A percentile compares a stretch with the other conserved stretches of the same genome.
Evolutionary conservation across 768 basidiomycete genomes (phyloP).

Genomic region (Leccinum rimulosum): DNA sequence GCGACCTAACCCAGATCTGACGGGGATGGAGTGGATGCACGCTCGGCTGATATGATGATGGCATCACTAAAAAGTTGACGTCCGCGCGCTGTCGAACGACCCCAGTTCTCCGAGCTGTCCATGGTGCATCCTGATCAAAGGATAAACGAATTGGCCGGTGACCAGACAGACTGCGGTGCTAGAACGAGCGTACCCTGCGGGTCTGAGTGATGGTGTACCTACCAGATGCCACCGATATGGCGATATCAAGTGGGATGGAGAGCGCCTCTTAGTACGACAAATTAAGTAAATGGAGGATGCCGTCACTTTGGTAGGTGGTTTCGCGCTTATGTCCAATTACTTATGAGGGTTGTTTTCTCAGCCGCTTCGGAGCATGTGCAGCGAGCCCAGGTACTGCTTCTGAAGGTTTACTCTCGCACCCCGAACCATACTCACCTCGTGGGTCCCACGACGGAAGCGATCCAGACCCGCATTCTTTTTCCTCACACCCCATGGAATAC

Average conservation of each 20-base stretch:
- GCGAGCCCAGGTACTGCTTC: not conserved
- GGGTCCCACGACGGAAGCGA: conserved; percentile 11
- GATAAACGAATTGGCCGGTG: not conserved
- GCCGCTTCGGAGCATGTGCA: not conserved
- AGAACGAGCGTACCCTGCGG: not conserved
- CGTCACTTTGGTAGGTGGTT: not conserved
- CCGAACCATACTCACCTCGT: not conserved
- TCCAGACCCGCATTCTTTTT: not conserved
- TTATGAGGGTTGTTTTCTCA: not conserved
- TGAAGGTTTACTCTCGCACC: not conserved
- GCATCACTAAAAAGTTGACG: not conserved
- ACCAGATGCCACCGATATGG: not conserved
- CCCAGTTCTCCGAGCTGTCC: not conserved
- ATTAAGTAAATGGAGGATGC: not conserved
- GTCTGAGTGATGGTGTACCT: not conserved
- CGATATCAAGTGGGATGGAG: not conserved
- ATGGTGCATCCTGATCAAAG: not conserved
- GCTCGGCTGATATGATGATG: not conserved
- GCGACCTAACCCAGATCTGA: not conserved
- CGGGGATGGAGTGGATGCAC: not conserved
- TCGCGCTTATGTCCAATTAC: not conserved
- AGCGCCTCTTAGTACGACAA: not conserved
- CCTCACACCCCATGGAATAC: not conserved
- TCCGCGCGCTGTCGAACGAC: not conserved
- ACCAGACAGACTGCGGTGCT: not conserved